Conservation (phyloP, 345 rosid genomes). For the Excoecaria agallocha region DNA sequence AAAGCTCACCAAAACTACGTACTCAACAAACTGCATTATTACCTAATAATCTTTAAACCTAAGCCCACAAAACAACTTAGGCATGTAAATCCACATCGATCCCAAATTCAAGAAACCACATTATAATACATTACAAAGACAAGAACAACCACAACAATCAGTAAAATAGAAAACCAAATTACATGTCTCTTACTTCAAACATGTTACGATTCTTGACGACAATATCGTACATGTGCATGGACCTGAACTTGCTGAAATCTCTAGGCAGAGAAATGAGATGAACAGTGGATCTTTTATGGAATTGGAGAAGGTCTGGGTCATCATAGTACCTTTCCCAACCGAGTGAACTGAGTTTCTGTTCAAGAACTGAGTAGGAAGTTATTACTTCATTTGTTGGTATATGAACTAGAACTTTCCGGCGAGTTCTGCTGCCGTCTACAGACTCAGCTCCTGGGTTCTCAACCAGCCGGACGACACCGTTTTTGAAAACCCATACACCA, state of each 20-base stretch:
- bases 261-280: slow-evolving; percentile 74
- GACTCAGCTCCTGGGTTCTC: slow-evolving; percentile 56
- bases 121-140: neutral
- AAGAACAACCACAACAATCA: neutral
- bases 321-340: slow-evolving; percentile 85
- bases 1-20: neutral
- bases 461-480: slow-evolving; percentile 62
- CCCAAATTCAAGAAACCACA: neutral
- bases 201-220: slow-evolving; percentile 69
- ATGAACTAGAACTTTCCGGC: slow-evolving; percentile 51
- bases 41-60: neutral
- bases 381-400: slow-evolving; percentile 60
- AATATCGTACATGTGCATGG: slow-evolving; percentile 82
- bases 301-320: slow-evolving; percentile 65
- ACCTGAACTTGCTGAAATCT: slow-evolving; percentile 62
- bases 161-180: neutral
- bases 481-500: slow-evolving; percentile 77
- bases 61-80: too few relatives aligned
- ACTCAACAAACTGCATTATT: neutral
- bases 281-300: slow-evolving; percentile 59
- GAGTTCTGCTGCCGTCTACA: slow-evolving; percentile 29
- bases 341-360: slow-evolving; percentile 48
- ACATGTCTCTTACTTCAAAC: slow-evolving; percentile 66
- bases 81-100: neutral
- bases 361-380: slow-evolving; percentile 57